Percentiles rank a stretch among this genome's conserved stretches.
Conservation (phyloP, 352 stramenopile genomes). For the Pythium guiyangense region DNA sequence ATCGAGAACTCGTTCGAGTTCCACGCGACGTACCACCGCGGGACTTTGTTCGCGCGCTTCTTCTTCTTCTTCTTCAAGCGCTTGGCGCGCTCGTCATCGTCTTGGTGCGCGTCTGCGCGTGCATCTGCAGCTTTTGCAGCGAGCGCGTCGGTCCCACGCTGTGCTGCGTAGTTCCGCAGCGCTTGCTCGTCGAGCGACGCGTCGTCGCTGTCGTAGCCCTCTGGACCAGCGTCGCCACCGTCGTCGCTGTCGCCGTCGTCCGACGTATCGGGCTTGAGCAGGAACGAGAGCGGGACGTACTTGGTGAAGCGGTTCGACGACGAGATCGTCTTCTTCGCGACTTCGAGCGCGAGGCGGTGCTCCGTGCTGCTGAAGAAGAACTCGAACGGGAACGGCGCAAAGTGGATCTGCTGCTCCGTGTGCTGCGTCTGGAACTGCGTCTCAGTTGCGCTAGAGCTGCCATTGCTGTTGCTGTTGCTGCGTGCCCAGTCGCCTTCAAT, state of each 20-base stretch:
- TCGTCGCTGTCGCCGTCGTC: conserved; percentile 70
- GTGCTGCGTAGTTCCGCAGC: conserved; percentile 23
- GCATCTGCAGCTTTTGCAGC: conserved; percentile 15
- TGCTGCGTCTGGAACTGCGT: conserved; percentile 21
- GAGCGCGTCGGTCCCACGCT: conserved; percentile 11
- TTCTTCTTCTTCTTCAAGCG: conserved; percentile 59
- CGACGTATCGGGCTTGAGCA: conserved; percentile 70
- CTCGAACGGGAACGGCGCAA: conserved; percentile 69
- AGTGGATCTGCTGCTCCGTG: conserved; percentile 18
- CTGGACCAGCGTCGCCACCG: conserved; percentile 35
- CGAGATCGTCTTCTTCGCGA: conserved; percentile 73
- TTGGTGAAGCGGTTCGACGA: conserved; percentile 76
- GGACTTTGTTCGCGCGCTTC: conserved; percentile 58
- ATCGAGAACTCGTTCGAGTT: conserved; percentile 85
- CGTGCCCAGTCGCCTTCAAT: conserved; percentile 42
- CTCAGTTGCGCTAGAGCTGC: background rate
- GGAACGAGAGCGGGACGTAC: conserved; percentile 76
- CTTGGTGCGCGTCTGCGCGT: conserved; percentile 22
- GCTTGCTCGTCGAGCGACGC: conserved; percentile 58
- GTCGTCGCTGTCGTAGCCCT: conserved; percentile 67
- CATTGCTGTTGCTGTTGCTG: conserved; percentile 9
- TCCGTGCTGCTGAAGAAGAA: conserved; percentile 66
- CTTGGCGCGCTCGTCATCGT: conserved; percentile 25
- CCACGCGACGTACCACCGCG: conserved; percentile 82
- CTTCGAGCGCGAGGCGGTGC: conserved; percentile 55